Evolutionary conservation across 83 land plant species (phyloP).

Genomic region (Picea abies): DNA sequence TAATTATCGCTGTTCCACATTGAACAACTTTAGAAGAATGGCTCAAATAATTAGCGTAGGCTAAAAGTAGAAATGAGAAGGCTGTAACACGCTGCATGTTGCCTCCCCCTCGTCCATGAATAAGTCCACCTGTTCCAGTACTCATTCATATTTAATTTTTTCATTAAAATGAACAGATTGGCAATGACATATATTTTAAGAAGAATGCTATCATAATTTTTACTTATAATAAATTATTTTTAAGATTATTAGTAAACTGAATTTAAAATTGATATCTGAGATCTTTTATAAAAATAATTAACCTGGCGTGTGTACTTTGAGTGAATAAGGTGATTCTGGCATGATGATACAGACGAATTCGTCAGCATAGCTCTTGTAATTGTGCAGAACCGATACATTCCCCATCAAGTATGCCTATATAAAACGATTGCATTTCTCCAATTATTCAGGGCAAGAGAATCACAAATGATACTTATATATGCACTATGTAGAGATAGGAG

Average conservation of each 20-base stretch:
- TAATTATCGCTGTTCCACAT: conserved; percentile 48
- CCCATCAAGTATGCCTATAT: conserved; percentile 50
- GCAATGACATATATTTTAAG: too few species aligned
- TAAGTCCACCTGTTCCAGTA: conserved; percentile 23
- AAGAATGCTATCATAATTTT: too few species aligned
- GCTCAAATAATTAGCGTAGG: conserved; percentile 31
- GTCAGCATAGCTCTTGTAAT: conserved; percentile 70
- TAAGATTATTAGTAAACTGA: too few species aligned
- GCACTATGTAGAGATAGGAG: too few species aligned
- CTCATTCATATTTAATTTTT: too few species aligned
- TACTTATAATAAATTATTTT: too few species aligned
- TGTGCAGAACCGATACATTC: conserved; percentile 30
- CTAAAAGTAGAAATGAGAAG: conserved; percentile 21
- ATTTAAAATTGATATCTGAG: too few species aligned
- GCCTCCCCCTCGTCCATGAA: conserved; percentile 19
- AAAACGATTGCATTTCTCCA: conserved; percentile 83
- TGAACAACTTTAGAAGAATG: conserved; percentile 33
- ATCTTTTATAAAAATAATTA: not conserved
- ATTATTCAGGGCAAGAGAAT: not conserved
- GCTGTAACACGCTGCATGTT: conserved; percentile 29
- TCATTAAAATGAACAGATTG: too few species aligned
- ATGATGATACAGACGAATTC: conserved; percentile 65
- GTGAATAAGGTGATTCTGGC: conserved; percentile 56
- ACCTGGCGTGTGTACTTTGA: conserved; percentile 62
- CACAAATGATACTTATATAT: too few species aligned